Evolutionary conservation across 495 filamentous ascomycete genomes (phyloP).

Genomic region (Aspergillus egyptiacus): DNA sequence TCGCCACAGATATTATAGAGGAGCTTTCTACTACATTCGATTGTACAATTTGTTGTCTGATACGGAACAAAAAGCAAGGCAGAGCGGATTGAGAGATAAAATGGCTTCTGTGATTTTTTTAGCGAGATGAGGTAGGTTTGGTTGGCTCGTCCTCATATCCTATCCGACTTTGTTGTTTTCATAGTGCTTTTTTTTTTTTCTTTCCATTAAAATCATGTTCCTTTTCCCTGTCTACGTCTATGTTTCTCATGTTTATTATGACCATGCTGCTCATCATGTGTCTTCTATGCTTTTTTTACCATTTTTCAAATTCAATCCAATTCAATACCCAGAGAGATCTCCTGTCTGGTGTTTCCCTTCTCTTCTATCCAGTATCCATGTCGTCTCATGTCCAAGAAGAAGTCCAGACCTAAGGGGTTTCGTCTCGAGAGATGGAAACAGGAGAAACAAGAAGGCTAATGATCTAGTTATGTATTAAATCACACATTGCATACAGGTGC

Average conservation of each 20-base stretch:
- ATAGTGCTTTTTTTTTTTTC: neutral
- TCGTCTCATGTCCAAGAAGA: no score
- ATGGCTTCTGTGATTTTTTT: conserved; percentile 9
- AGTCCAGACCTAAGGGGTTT: no score
- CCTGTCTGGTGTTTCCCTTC: conserved; percentile 10
- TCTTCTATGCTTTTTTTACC: conserved; percentile 11
- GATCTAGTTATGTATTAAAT: no score
- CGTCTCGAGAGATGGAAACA: neutral
- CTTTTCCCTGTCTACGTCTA: neutral
- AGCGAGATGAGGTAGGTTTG: conserved; percentile 21
- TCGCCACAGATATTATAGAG: conserved; percentile 16
- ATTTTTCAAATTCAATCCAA: conserved; percentile 7
- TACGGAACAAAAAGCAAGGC: conserved; percentile 4
- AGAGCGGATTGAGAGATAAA: neutral
- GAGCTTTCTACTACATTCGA: conserved; percentile 10
- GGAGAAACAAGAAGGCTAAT: no score
- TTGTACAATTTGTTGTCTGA: conserved; percentile 22
- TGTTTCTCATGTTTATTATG: no score
- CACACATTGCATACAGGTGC: no score
- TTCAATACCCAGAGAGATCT: conserved; percentile 29
- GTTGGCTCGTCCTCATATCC: conserved; percentile 10
- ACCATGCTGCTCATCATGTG: conserved; percentile 10
- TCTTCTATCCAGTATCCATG: neutral
- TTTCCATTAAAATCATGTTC: neutral
- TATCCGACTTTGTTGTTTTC: neutral